Conservation (phyloP, 2,329 filamentous ascomycete genomes). For the Calonectria hawksworthii region DNA sequence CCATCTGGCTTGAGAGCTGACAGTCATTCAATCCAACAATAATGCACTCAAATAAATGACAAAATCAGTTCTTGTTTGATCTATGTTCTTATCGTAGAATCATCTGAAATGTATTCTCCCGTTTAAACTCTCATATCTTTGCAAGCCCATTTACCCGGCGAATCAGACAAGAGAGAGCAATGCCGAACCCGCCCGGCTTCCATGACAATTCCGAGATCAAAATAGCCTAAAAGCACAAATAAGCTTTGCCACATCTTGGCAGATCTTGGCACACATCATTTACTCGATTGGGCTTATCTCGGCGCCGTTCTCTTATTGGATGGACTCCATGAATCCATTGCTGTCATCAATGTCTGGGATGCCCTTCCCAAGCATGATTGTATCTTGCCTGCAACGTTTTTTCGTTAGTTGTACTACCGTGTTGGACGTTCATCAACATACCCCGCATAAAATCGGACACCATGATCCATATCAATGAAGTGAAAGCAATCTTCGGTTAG, state of each 20-base stretch:
- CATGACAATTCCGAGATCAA: not conserved
- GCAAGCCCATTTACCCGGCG: not conserved
- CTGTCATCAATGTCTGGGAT: not conserved
- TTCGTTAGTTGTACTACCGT: not conserved
- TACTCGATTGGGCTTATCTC: not conserved
- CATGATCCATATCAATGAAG: not conserved
- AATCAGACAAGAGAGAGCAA: not conserved
- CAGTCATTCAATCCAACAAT: not conserved
- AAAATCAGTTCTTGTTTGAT: not conserved
- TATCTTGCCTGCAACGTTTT: not conserved
- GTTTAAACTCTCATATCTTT: not conserved
- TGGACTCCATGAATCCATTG: not conserved
- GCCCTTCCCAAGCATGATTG: not conserved
- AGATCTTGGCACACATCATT: not conserved
- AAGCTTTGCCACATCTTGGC: not conserved
- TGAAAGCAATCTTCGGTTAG: slow-evolving; percentile 1
- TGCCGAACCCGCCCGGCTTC: not conserved
- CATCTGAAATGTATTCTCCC: not conserved
- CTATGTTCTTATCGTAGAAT: not conserved
- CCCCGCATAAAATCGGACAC: not conserved
- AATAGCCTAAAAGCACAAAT: not conserved
- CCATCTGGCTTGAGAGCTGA: not conserved
- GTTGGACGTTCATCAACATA: not conserved
- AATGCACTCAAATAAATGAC: not conserved
- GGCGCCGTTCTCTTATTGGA: not conserved